Conservation (phyloP, 352 stramenopile species). For the Phytopythium vexans region DNA sequence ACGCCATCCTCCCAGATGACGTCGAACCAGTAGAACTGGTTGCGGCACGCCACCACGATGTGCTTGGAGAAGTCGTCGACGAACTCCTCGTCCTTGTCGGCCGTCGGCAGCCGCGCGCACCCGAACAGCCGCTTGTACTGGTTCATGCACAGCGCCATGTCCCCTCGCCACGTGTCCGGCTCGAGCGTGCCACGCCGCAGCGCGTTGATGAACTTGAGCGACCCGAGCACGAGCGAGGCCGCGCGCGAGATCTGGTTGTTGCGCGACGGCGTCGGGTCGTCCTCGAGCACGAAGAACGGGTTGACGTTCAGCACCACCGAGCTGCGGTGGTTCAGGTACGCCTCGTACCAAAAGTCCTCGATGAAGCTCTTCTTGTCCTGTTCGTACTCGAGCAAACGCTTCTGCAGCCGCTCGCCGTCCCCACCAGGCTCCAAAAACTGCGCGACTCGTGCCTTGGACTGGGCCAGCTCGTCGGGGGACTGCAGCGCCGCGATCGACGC, state of each 20-base stretch:
- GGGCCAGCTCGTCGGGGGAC: conserved; percentile 55
- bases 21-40: conserved; percentile 96
- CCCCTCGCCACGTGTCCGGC: conserved; percentile 88
- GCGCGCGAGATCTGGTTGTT: conserved; percentile 91
- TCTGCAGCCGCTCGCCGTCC: conserved; percentile 73
- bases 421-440: conserved; percentile 43
- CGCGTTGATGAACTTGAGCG: conserved; percentile 91
- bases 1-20: conserved; percentile 84
- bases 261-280: conserved; percentile 80
- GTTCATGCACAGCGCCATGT: conserved; percentile 93
- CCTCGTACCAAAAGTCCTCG: conserved; percentile 96
- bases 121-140: conserved; percentile 94
- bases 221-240: conserved; percentile 87
- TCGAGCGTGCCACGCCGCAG: conserved; percentile 88
- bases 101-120: conserved; percentile 80
- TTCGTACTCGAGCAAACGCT: conserved; percentile 67
- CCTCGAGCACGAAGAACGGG: conserved; percentile 95
- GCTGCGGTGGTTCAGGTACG: conserved; percentile 91
- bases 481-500: conserved; percentile 74
- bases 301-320: conserved; percentile 96
- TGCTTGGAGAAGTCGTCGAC: conserved; percentile 86
- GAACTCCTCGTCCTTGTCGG: conserved; percentile 67
- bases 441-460: conserved; percentile 43
- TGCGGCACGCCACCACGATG: conserved; percentile 91
- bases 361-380: conserved; percentile 80